Evolutionary conservation across 352 stramenopile species (phyloP), one percentile per base, ranked within the genome.

Genomic region (Stephanocyclus meneghinianus): DNA sequence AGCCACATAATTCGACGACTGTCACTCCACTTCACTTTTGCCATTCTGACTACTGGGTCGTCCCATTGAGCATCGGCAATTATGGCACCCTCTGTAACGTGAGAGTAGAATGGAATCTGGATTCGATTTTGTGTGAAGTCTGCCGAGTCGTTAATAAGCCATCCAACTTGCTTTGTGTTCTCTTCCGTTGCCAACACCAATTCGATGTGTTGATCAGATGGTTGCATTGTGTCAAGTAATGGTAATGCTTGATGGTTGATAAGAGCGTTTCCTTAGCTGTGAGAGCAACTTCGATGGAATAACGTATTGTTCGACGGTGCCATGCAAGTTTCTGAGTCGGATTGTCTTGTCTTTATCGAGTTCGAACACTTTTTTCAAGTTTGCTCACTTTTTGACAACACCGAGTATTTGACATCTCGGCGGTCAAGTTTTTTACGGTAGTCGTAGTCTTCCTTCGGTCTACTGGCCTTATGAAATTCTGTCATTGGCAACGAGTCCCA

Each of bases 81-180:
- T 45, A 75, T 80, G 8, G 35, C 44, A 13, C 73, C 73, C 64
- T 80, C 73, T 11, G 29, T 74, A 1, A 80, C 72, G 8, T 56
- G 57, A 32, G 65, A 59, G 35, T 80, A 80, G 74, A 80, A 80
- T 53, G 72, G 72, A 37, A 80, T 80, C 2, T 47, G 68, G 16
- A 57, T 61, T 11, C 18, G 50, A 9, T 40, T 18, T 44, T 68
- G 42, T 15, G 62, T 40, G 18, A 53, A 18, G 16, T 78, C 30
- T 7, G 42, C 29, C n/a, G 32, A 50, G 37, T 80, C 72, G 40
- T 57, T 47, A 29, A 80, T 80, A 0, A 74, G 35, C 72, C 72
- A 80, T 21, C 72, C 72, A n/a, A 80, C 72, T 15, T 69, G 4
- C 42, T 74, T 71, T 16, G 72, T 80, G 55, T 69, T 80, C 63